Evolutionary conservation across 257 asterid genomes (phyloP), one percentile per base, ranked within the genome.

Genomic region (Parsonsia alboflavescens): DNA sequence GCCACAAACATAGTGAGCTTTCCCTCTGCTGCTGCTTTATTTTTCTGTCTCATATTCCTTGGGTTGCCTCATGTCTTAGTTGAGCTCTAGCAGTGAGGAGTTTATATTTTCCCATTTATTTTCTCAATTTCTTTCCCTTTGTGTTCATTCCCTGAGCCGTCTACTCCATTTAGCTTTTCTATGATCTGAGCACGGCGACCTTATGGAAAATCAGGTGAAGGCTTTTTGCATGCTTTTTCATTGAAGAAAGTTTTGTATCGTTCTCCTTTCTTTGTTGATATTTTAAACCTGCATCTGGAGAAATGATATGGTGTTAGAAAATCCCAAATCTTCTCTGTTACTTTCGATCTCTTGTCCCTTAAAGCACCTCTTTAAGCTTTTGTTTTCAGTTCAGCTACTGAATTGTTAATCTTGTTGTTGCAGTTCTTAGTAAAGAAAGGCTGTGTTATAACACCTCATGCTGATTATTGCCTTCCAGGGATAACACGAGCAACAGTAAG

Each of bases 391-490:
- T 66, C 54, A 26, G 72, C 54, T 70, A 10, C 65, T 11, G 52
- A 3, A 48, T 49, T 52, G 58, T 45, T 52, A 24, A 36, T 73
- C 26, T 64, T 76, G 24, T 72, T 65, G 30, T 70, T 86, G 85
- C 91, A 92, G 98, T 90, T 89, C 86, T 77, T 90, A 76, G 96
- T 92, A 82, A 90, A 89, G 90, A 92, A 81, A 83, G 92, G 96
- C 75, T 79, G 72, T 36, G 89, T 90, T 56, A 72, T 85, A 66
- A 92, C 97, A 69, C 98, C 98, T 52, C 91, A 81, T 87, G 92
- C 91, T 78, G 98, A 92, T 86, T 90, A 89, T 78, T 92, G 98
- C 80, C 98, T 90, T 84, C 97, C 98, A 26, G 98, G 98, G 71
- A 74, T 85, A 72, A 92, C 98, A 53, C 87, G 97, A 70, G 88